Conservation (phyloP, 2,329 filamentous ascomycete species). For the Tolypocladium nubicola region DNA sequence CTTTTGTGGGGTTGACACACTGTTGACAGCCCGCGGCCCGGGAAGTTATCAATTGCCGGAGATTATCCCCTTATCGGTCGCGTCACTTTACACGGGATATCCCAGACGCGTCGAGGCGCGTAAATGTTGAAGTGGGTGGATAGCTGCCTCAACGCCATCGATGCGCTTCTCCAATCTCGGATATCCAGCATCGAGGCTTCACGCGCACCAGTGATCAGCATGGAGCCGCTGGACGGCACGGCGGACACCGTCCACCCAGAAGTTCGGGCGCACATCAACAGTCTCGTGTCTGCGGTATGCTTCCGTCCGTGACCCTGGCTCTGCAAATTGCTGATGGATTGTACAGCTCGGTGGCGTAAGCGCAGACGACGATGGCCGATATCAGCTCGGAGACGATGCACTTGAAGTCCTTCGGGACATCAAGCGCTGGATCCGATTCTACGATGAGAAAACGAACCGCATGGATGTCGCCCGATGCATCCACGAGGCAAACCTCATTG, state of each 20-base stretch:
- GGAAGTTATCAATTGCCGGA: constrained; percentile 4
- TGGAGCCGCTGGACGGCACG: constrained; percentile 43
- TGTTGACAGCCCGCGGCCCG: background rate
- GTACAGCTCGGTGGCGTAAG: constrained; percentile 73
- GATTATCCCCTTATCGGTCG: constrained; percentile 7
- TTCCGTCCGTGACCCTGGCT: constrained; percentile 1
- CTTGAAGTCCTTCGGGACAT: constrained; percentile 86
- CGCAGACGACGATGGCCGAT: constrained; percentile 67
- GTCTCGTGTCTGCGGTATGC: constrained; percentile 83
- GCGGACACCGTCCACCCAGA: constrained; percentile 73
- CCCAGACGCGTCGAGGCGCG: constrained; percentile 13
- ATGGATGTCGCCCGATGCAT: constrained; percentile 92
- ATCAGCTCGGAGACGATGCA: constrained; percentile 87
- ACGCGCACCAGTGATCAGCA: constrained; percentile 13
- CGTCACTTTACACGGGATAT: background rate
- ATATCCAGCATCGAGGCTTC: background rate
- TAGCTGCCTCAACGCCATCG: background rate
- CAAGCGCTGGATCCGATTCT: constrained; percentile 88
- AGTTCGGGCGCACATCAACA: constrained; percentile 87
- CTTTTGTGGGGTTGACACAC: constrained; percentile 14
- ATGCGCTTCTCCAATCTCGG: background rate
- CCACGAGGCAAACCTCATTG: constrained; percentile 84
- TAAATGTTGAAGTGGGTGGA: constrained; percentile 2
- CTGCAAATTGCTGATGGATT: constrained; percentile 6
- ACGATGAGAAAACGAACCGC: constrained; percentile 86